These are phyloP conservation scores for Porodaedalea pini DNA, from an alignment of 1,284 basidiomycete species.

Conservation along the genomic window DNA sequence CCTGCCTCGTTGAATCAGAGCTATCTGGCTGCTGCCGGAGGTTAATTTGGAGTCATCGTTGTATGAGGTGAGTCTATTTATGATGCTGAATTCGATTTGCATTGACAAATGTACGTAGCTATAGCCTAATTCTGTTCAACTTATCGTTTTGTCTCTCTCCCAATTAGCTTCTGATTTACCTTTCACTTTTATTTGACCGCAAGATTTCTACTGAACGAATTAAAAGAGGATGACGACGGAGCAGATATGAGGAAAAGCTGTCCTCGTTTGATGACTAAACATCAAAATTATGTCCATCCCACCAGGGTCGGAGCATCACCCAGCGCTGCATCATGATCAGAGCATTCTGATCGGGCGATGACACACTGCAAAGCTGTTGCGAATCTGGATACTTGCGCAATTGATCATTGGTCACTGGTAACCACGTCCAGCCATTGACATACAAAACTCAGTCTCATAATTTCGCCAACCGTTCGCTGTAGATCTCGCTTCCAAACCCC, in stretches of 20 bases:
- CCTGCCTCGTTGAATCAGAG: background rate
- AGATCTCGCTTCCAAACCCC: background rate
- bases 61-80: background rate
- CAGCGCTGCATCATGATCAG: background rate
- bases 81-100: no score
- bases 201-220: no score
- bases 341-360: constrained; percentile 3
- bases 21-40: constrained; percentile 1
- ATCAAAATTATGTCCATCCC: background rate
- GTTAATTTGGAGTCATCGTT: background rate
- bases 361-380: constrained; percentile 2
- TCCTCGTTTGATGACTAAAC: background rate
- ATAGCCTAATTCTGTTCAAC: no score
- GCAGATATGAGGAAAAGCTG: no score
- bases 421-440: background rate
- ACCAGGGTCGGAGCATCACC: background rate
- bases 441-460: no score
- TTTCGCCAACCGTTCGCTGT: no score
- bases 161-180: no score
- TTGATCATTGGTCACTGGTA: background rate
- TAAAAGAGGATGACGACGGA: no score
- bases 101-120: no score
- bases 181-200: no score
- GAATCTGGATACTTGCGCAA: no score
- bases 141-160: no score